These are phyloP conservation scores for Penicillium alfredii DNA, from an alignment of 495 filamentous ascomycete genomes.

Conservation along the genomic window DNA sequence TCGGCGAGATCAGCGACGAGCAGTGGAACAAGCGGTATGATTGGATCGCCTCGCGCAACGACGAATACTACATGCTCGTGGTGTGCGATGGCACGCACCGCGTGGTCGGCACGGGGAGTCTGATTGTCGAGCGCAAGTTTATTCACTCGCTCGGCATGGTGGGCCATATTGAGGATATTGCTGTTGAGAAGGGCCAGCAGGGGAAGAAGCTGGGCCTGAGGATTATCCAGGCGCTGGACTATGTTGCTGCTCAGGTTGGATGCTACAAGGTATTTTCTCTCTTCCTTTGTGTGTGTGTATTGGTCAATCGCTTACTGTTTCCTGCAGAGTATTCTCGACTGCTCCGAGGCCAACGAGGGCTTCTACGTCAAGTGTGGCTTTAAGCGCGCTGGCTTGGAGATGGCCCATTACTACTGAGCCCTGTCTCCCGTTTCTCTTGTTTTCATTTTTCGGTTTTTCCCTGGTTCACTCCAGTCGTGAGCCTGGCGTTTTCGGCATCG, in stretches of 20 bases:
- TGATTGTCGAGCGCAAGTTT: slow-evolving; percentile 69
- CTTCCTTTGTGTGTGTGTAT: background rate
- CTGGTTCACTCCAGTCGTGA: background rate
- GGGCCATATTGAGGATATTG: slow-evolving; percentile 99
- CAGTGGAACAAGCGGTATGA: slow-evolving; percentile 74
- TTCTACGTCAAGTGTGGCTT: slow-evolving; percentile 99
- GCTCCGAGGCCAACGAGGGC: slow-evolving; percentile 81
- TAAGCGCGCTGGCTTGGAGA: slow-evolving; percentile 86
- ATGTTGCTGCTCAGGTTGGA: slow-evolving; percentile 73
- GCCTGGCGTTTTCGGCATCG: slow-evolving; percentile 14
- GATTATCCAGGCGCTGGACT: slow-evolving; percentile 91
- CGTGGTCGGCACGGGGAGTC: slow-evolving; percentile 79
- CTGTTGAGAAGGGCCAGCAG: slow-evolving; percentile 87
- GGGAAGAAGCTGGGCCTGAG: slow-evolving; percentile 92
- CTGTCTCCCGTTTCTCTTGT: background rate
- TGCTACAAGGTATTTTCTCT: slow-evolving; percentile 75
- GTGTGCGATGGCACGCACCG: slow-evolving; percentile 64
- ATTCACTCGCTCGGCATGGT: slow-evolving; percentile 52
- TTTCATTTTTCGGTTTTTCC: slow-evolving; percentile 3
- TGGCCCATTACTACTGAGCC: slow-evolving; percentile 86
- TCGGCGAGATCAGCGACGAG: slow-evolving; percentile 76
- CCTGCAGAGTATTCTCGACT: slow-evolving; percentile 62
- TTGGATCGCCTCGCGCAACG: slow-evolving; percentile 72
- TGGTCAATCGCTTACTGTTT: slow-evolving; percentile 3
- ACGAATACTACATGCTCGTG: slow-evolving; percentile 79